Conservation (phyloP, 768 basidiomycete genomes). For the Tremella mesenterica region DNA sequence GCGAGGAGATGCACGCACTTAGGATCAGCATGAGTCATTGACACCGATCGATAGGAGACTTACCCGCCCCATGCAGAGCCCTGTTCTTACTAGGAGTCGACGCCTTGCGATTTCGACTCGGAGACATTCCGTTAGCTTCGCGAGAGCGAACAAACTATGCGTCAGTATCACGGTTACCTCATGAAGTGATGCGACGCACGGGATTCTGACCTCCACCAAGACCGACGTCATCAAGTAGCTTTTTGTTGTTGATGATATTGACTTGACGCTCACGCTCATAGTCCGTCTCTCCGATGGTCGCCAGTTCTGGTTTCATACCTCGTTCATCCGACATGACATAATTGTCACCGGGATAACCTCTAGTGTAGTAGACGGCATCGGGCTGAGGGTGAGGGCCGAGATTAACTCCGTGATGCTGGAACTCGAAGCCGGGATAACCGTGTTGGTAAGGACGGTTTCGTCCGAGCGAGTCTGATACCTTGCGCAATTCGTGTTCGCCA, state of each 20-base stretch:
- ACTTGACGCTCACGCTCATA: constrained; percentile 39
- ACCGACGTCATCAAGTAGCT: constrained; percentile 38
- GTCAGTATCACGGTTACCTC: not conserved
- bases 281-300: constrained; percentile 23
- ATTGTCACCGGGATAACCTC: constrained; percentile 12
- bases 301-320: constrained; percentile 15
- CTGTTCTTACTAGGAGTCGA: constrained; percentile 20
- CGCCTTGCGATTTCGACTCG: constrained; percentile 7
- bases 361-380: constrained; percentile 9
- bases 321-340: constrained; percentile 25
- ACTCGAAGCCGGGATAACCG: not conserved
- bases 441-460: not conserved
- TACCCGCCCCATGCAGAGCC: constrained; percentile 19
- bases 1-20: constrained; percentile 35
- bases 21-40: constrained; percentile 2
- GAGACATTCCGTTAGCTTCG: not conserved
- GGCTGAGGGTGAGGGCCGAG: constrained; percentile 30
- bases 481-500: constrained; percentile 25
- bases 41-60: not conserved
- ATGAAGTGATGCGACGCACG: constrained; percentile 11
- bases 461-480: constrained; percentile 30
- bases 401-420: not conserved
- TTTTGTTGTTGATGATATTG: constrained; percentile 36
- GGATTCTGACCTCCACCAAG: constrained; percentile 26
- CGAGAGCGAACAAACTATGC: constrained; percentile 12